Evolutionary conservation across 2,329 filamentous ascomycete genomes (phyloP), one percentile per base, ranked within the genome.

Genomic region (Clarireedia sp.): DNA sequence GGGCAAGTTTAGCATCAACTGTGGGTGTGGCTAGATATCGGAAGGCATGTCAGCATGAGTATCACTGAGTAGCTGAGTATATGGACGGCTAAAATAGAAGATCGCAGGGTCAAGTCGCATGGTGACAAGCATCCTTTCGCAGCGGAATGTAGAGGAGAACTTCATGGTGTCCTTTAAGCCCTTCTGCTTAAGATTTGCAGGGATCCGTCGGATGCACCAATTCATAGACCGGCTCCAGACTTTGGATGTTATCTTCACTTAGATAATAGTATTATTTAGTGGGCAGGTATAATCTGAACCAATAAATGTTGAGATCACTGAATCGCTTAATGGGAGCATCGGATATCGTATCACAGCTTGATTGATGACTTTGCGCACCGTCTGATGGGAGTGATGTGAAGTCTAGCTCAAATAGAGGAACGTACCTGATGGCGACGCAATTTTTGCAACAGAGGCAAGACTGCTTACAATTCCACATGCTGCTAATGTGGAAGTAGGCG

Each of bases 401-500:
- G 19, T 14, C 19, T 23, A 21, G 17, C 12, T 21, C 17, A 44
- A 3, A 44, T 14, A 21, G 6, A 10, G 19, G 21, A 23, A 44
- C 41, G 12, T 57, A 64, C 64, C 63, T 56, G 58, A 43, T 40
- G 64, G 64, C 36, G 55, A 49, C 2, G 55, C 53, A 14, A 48
- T 56, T 36, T n/a, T 55, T 33, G 66, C 64, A 46, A 48, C 58
- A 29, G 63, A 53, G 6, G 59, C 61, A 17, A 60, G 57, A 41
- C 56, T 63, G 56, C 65, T 67, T n/a, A 67, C 63, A 38, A 59
- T 46, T 0, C 59, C 65, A 57, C 66, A 68, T 19, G 66, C 60
- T 54, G 43, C 55, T 16, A 46, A 51, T 10, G 60, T 56, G 16
- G 51, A 47, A 12, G 48, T 43, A 3, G 57, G 36, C 12, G 51